A percentile compares a stretch with the other conserved stretches of the same genome.
Evolutionary conservation across 805 yeast genomes (phyloP).

Genomic region (Cyberlindnera misumaiensis): DNA sequence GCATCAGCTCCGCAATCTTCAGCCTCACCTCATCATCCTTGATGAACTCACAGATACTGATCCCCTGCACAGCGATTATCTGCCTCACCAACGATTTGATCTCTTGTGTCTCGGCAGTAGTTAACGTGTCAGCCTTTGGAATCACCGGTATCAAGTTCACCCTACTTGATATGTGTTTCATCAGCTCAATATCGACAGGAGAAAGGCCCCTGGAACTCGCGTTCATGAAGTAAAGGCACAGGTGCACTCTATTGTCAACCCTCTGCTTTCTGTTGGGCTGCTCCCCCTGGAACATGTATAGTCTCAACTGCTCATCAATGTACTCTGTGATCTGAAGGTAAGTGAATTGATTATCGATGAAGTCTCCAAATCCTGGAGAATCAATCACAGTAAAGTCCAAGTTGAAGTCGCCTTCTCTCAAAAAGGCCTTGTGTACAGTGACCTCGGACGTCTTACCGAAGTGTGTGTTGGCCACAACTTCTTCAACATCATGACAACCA

Average conservation of each 20-base stretch:
- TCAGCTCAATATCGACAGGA: conserved; percentile 63
- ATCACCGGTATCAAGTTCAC: conserved; percentile 80
- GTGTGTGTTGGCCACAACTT: conserved; percentile 31
- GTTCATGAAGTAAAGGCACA: conserved; percentile 74
- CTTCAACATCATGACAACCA: conserved; percentile 35
- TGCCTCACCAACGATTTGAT: conserved; percentile 49
- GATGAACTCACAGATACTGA: conserved; percentile 49
- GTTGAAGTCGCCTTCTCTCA: conserved; percentile 54
- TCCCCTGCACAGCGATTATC: conserved; percentile 46
- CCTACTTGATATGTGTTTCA: conserved; percentile 62
- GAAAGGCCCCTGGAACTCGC: conserved; percentile 59
- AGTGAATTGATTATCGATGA: conserved; percentile 54
- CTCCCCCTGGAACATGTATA: conserved; percentile 65
- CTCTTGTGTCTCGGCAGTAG: conserved; percentile 43
- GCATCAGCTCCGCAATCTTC: conserved; percentile 38
- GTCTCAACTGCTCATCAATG: conserved; percentile 73
- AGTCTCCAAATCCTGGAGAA: conserved; percentile 74
- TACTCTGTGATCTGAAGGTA: conserved; percentile 67
- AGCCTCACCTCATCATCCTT: conserved; percentile 30
- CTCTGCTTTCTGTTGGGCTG: conserved; percentile 54
- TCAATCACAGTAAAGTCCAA: conserved; percentile 61
- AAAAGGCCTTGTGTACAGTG: conserved; percentile 35
- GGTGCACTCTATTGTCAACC: conserved; percentile 70
- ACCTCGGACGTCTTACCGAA: conserved; percentile 31
- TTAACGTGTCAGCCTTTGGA: conserved; percentile 72